Evolutionary conservation across 169 alveolate species (phyloP).

Genomic region (Plasmodium vinckei): DNA sequence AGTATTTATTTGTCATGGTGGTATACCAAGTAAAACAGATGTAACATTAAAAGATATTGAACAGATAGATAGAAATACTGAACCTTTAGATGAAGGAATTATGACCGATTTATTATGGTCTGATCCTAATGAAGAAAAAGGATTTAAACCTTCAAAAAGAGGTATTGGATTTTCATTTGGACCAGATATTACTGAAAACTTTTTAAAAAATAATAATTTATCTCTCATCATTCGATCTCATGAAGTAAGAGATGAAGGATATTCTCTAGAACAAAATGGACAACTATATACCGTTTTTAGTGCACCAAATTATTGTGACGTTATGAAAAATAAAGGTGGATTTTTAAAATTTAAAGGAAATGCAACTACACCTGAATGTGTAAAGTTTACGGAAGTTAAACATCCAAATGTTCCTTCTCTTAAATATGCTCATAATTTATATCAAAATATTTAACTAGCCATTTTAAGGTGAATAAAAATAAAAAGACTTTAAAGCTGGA

Average conservation of each 20-base stretch:
- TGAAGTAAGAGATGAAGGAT: constrained; percentile 99
- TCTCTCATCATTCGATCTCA: constrained; percentile 96
- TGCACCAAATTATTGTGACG: constrained; percentile 99
- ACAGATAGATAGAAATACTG: constrained; percentile 94
- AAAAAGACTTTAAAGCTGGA: too few relatives aligned
- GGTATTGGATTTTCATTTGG: constrained; percentile 98
- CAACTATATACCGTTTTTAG: constrained; percentile 97
- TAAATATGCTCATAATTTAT: constrained; percentile 88
- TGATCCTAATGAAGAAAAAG: constrained; percentile 96
- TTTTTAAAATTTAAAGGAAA: constrained; percentile 79
- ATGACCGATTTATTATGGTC: constrained; percentile 98
- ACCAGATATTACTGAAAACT: constrained; percentile 96
- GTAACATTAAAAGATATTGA: constrained; percentile 95
- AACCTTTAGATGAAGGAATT: constrained; percentile 96
- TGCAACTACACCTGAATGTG: constrained; percentile 87
- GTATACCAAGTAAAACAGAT: constrained; percentile 95
- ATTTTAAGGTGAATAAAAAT: too few relatives aligned
- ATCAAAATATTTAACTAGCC: constrained; percentile 41
- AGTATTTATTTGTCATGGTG: constrained; percentile 98
- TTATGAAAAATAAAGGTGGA: constrained; percentile 99
- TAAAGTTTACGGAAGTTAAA: constrained; percentile 89
- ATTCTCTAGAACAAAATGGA: constrained; percentile 97
- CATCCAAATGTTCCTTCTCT: constrained; percentile 94
- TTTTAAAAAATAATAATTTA: constrained; percentile 93
- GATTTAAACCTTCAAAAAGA: constrained; percentile 97